Evolutionary conservation across 2,329 filamentous ascomycete species (phyloP).

Genomic region (Arthrinium puccinioides): DNA sequence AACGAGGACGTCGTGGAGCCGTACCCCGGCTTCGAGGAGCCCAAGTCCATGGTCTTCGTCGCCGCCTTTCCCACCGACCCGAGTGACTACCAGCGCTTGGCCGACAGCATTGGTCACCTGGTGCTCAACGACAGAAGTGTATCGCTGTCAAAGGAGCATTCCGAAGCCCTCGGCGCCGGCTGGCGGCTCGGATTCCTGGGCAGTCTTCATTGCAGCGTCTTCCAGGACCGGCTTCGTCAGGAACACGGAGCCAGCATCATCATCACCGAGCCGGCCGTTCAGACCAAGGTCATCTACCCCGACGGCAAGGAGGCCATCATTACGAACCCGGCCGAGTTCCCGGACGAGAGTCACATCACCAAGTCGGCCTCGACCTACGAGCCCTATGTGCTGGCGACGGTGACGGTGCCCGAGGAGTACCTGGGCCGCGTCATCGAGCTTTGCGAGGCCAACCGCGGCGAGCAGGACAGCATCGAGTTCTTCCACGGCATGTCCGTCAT

Average conservation of each 20-base stretch:
- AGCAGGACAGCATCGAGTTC: constrained; percentile 82
- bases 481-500: constrained; percentile 92
- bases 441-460: constrained; percentile 82
- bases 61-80: constrained; percentile 94
- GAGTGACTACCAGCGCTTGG: constrained; percentile 74
- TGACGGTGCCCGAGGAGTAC: constrained; percentile 91
- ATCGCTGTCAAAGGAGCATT: constrained; percentile 88
- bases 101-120: constrained; percentile 91
- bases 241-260: constrained; percentile 94
- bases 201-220: constrained; percentile 98
- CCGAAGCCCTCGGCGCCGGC: constrained; percentile 85
- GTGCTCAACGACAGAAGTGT: constrained; percentile 93
- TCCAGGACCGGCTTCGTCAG: constrained; percentile 88
- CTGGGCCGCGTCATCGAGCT: constrained; percentile 91
- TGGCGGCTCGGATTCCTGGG: constrained; percentile 93
- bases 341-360: constrained; percentile 52
- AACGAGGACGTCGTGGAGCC: constrained; percentile 69
- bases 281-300: constrained; percentile 75
- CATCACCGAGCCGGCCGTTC: constrained; percentile 92
- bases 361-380: constrained; percentile 41
- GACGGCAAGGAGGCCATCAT: constrained; percentile 74
- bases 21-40: constrained; percentile 90
- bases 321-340: constrained; percentile 82
- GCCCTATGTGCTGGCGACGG: constrained; percentile 60
- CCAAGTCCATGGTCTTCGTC: constrained; percentile 98